A percentile compares a stretch with the other conserved stretches of the same genome.
Evolutionary conservation across 2,329 filamentous ascomycete genomes (phyloP).

Genomic region (Beauveria pseudobassiana): DNA sequence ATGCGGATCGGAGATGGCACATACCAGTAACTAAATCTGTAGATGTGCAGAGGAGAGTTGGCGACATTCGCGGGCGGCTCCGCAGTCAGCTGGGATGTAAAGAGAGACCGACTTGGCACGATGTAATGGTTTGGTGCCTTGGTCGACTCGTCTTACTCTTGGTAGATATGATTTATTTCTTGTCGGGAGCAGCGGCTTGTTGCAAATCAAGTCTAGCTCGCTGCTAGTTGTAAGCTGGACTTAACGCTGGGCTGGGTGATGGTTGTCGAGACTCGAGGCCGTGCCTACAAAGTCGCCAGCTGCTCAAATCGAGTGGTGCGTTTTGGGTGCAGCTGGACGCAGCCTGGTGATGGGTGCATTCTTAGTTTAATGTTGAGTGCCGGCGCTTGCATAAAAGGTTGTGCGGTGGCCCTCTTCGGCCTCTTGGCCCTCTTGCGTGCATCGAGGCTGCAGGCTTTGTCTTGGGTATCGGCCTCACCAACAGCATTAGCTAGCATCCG

Average conservation of each 20-base stretch:
- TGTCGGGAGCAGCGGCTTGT: neutral
- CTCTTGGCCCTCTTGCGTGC: neutral
- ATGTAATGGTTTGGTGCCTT: neutral
- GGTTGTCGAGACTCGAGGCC: neutral
- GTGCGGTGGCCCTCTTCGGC: neutral
- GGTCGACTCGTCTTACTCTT: neutral
- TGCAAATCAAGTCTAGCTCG: neutral
- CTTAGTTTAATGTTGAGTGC: neutral
- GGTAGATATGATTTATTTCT: neutral
- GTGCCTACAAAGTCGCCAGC: too few relatives aligned
- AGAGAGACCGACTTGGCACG: neutral
- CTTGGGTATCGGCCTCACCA: constrained; percentile 1
- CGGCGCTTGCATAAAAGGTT: neutral
- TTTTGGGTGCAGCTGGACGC: neutral
- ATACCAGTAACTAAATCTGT: neutral
- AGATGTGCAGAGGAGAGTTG: neutral
- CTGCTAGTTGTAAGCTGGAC: neutral
- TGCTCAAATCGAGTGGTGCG: neutral
- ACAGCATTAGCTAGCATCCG: neutral
- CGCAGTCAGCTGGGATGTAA: neutral
- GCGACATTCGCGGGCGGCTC: neutral
- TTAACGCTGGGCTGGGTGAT: neutral
- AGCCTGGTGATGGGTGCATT: neutral
- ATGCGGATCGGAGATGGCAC: constrained; percentile 2
- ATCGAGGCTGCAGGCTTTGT: constrained; percentile 4